Conservation (phyloP, 352 stramenopile species). For the Aphanomyces stellatus region DNA sequence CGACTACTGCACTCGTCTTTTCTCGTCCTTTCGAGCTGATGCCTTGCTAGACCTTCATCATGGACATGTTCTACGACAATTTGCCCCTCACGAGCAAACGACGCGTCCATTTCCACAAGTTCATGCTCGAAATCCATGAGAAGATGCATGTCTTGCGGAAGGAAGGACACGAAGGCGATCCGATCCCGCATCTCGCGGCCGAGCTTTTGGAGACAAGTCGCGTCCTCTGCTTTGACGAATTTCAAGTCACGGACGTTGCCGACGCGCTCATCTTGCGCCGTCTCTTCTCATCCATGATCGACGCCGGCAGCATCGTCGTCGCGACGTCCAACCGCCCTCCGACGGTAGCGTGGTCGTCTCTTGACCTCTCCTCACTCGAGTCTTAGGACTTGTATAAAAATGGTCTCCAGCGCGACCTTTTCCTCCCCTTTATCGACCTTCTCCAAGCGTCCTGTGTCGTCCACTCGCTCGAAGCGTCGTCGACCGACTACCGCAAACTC, state of each 20-base stretch:
- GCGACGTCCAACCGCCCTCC: constrained; percentile 95
- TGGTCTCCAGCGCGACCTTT: constrained; percentile 92
- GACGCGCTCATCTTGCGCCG: constrained; percentile 93
- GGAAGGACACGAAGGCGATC: constrained; percentile 60
- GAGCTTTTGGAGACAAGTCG: constrained; percentile 81
- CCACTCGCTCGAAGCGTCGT: constrained; percentile 61
- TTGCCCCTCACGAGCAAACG: constrained; percentile 69
- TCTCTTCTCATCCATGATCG: constrained; percentile 90
- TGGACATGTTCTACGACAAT: constrained; percentile 94
- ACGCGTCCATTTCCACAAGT: constrained; percentile 97
- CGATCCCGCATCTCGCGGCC: constrained; percentile 76
- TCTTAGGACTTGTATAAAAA: constrained; percentile 91
- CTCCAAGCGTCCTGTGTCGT: constrained; percentile 84
- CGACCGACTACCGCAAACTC: constrained; percentile 73
- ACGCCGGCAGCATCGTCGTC: constrained; percentile 90
- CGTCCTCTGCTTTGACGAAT: constrained; percentile 98
- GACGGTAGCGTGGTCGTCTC: constrained; percentile 18
- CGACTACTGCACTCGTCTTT: too few relatives aligned
- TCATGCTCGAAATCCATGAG: constrained; percentile 95
- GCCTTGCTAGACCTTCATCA: constrained; percentile 85
- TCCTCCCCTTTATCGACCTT: constrained; percentile 94
- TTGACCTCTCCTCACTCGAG: neutral
- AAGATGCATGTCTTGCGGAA: constrained; percentile 92
- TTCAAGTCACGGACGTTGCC: constrained; percentile 96
- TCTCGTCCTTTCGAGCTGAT: neutral